These are phyloP conservation scores for Pythium aristosporum DNA, from an alignment of 352 stramenopile species.

Conservation along the genomic window DNA sequence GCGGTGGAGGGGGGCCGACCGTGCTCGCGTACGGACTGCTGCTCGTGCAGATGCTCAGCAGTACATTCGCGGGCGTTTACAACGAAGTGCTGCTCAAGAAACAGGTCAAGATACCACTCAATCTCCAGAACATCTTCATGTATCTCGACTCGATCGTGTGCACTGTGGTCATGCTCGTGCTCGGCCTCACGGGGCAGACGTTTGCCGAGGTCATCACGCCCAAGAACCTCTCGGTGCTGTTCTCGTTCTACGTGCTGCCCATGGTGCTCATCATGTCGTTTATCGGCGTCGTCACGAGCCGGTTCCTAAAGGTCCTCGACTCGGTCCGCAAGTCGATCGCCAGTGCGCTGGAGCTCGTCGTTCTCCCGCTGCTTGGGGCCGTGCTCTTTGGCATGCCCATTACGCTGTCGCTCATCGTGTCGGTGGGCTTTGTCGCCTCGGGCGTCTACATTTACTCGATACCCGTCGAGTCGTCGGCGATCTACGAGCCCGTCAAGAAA, in stretches of 20 bases:
- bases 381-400: slow-evolving; percentile 65
- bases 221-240: slow-evolving; percentile 53
- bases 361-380: slow-evolving; percentile 59
- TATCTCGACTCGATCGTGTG: slow-evolving; percentile 81
- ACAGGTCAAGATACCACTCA: slow-evolving; percentile 60
- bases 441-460: slow-evolving; percentile 83
- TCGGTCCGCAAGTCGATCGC: slow-evolving; percentile 80
- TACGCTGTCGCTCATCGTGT: slow-evolving; percentile 50
- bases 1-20: slow-evolving; percentile 15
- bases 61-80: slow-evolving; percentile 81
- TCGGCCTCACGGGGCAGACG: slow-evolving; percentile 70
- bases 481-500: slow-evolving; percentile 18
- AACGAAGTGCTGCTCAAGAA: slow-evolving; percentile 85
- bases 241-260: slow-evolving; percentile 69
- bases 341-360: slow-evolving; percentile 71
- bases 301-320: slow-evolving; percentile 81
- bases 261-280: slow-evolving; percentile 86
- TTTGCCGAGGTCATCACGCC: slow-evolving; percentile 50
- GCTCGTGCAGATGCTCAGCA: slow-evolving; percentile 77
- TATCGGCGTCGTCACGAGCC: slow-evolving; percentile 78
- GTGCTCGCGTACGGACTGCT: slow-evolving; percentile 59
- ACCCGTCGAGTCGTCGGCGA: slow-evolving; percentile 29
- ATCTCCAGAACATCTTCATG: slow-evolving; percentile 87
- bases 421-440: slow-evolving; percentile 65
- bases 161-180: slow-evolving; percentile 59